Base-by-base conservation (phyloP, 495 filamentous ascomycete species). In the Thermothielavioides terrestris region DNA sequence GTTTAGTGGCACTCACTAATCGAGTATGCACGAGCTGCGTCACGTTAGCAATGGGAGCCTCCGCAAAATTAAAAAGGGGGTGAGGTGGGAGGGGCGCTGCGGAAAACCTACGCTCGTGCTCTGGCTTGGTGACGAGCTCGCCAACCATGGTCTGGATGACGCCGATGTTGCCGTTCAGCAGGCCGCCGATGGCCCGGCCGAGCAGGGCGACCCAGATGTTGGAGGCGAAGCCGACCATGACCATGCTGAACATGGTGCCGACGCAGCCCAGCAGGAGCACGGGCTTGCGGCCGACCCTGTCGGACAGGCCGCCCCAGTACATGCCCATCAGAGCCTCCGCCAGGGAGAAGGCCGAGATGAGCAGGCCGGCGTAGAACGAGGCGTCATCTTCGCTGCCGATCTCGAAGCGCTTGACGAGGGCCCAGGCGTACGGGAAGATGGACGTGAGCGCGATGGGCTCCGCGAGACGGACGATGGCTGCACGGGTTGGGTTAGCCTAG, bases 81-180 rank as follows among this genome's bases (percentile, higher is more conserved):
- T n/a, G n/a, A n/a, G n/a, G n/a, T n/a, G n/a, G n/a, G n/a, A n/a
- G n/a, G n/a, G n/a, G n/a, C n/a, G n/a, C n/a, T n/a, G n/a, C n/a
- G 22, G 28, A 17, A 12, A 45, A 74, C 84, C 70, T 74, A 87
- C 84, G 87, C 63, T 92, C 87, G 69, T 92, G 85, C 57, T 88
- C 82, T 2, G 85, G 85, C 27, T 83, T 81, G 18, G 74, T 81
- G 37, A 91, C 84, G 42, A 91, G 56, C 61, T 94, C 88, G 18
- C 83, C 86, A 20, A 94, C 87, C 86, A 91, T 91, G n/a, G 87
- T 91, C 63, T 91, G 87, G 50, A 94, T 88, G 27, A 94, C 87
- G 9, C 83, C 88, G 58, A 91, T 83, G 55, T 94, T 94, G 35
- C 88, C 88, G 69, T 94, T 94, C 35, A 95, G 69, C 4, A 84